Evolutionary conservation across 371 early-diverging fungal species (phyloP), one percentile per base, ranked within the genome.

Genomic region (Dinochytrium kinnereticum): DNA sequence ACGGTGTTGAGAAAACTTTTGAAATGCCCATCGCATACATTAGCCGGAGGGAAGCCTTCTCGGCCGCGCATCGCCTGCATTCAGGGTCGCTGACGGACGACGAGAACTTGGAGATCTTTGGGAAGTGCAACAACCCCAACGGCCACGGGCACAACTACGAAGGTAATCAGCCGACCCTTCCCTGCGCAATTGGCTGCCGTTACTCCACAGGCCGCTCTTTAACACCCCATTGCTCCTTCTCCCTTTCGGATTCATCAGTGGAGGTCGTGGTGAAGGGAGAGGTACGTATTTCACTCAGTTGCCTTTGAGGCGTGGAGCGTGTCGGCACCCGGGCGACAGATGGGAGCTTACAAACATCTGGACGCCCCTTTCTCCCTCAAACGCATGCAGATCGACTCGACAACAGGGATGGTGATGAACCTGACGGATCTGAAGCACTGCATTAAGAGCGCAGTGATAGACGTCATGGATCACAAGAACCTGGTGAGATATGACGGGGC

Each of bases 141-240:
- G 92, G 90, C 50, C 96, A 96, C 77, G 96, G 96, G 0, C 96
- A 96, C 84, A 96, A 96, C 82, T 95, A 95, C 76, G 90, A 87
- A 51, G 79, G 77, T 76, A 49, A 53, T 71, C 19, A 17, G 21
- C 49, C 30, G 13, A 10, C 44, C 57, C 17, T 26, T 10, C 28
- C 13, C 53, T 34, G 5, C n/a, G n/a, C n/a, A n/a, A n/a, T n/a
- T n/a, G n/a, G n/a, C n/a, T n/a, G n/a, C n/a, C n/a, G n/a, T 28
- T 1, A 31, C 15, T 64, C n/a, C 38, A 17, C 68, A 15, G 38
- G 28, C 33, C 1, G 17, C 36, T 69, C 40, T 24, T 10, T 49
- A 17, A 49, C 21, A 17, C 2, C n/a, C 68, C n/a, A 64, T 64
- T 40, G 24, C 26, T 24, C 30, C 7, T 57, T 57, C 21, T 26